These are phyloP conservation scores for Boechera divaricarpa DNA, from an alignment of 345 rosid species.

Conservation along the genomic window DNA sequence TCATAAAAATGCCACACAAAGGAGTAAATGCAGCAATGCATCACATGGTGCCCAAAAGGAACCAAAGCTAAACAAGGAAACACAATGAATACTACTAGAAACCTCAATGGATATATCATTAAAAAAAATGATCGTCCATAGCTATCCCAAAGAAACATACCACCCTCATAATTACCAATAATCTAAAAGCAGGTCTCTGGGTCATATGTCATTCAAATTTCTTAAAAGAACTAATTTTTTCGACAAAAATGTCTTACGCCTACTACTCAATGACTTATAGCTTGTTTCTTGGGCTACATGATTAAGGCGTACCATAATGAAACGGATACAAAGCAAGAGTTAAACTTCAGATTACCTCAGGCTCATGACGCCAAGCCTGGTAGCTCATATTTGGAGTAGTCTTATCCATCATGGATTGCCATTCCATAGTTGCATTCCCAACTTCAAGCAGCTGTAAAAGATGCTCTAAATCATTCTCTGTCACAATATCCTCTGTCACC, in stretches of 20 bases:
- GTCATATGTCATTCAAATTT: background rate
- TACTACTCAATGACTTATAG: background rate
- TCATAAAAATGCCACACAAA: background rate
- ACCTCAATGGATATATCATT: background rate
- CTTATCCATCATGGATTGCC: constrained; percentile 89
- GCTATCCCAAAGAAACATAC: background rate
- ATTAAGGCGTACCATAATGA: background rate
- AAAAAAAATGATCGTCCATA: background rate
- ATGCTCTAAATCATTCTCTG: constrained; percentile 87
- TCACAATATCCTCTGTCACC: constrained; percentile 57
- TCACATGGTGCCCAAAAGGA: background rate
- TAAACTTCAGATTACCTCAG: constrained; percentile 59
- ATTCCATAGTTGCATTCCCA: constrained; percentile 66
- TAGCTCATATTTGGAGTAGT: constrained; percentile 81
- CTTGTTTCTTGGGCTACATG: constrained; percentile 4
- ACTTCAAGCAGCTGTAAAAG: constrained; percentile 74
- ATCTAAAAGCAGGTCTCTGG: background rate
- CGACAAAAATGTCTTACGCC: background rate
- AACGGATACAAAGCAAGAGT: background rate
- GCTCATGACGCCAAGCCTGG: constrained; percentile 96
- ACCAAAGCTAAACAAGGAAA: background rate
- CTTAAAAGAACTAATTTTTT: background rate
- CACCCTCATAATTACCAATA: background rate
- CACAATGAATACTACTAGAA: background rate
- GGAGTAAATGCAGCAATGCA: background rate